Conservation (phyloP, 306 rosid genomes). For the Medicago lupulina region DNA sequence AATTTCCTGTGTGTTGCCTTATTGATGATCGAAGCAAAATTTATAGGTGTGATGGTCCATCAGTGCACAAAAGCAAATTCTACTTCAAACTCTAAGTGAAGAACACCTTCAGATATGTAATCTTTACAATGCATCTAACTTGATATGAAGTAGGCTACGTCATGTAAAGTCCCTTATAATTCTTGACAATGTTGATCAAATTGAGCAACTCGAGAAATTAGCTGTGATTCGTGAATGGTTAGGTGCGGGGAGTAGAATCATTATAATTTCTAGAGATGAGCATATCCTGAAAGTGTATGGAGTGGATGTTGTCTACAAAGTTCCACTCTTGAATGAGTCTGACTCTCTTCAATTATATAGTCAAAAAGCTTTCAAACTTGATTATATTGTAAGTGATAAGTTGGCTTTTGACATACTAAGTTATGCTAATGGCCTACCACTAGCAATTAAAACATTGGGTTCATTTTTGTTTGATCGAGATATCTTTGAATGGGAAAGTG, state of each 20-base stretch:
- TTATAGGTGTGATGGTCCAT: background rate
- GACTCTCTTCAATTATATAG: background rate
- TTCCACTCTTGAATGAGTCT: background rate
- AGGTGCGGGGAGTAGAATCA: background rate
- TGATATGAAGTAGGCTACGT: background rate
- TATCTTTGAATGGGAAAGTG: background rate
- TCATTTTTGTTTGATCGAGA: background rate
- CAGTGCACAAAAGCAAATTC: background rate
- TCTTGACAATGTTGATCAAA: background rate
- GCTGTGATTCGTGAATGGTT: background rate
- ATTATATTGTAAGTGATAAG: background rate
- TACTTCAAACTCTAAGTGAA: background rate
- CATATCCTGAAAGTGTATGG: background rate
- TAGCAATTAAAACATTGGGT: background rate
- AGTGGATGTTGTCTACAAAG: constrained; percentile 1
- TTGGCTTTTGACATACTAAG: background rate
- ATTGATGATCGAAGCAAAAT: constrained; percentile 20
- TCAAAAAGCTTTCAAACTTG: constrained; percentile 16
- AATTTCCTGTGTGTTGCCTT: background rate
- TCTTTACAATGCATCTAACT: background rate
- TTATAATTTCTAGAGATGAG: constrained; percentile 5
- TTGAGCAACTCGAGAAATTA: background rate
- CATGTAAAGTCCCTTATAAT: background rate
- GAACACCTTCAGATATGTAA: background rate
- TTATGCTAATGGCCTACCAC: constrained; percentile 5